A percentile compares a stretch with the other conserved stretches of the same genome.
Conservation (phyloP, 2,329 filamentous ascomycete species). For the Epichloe sylvatica region DNA sequence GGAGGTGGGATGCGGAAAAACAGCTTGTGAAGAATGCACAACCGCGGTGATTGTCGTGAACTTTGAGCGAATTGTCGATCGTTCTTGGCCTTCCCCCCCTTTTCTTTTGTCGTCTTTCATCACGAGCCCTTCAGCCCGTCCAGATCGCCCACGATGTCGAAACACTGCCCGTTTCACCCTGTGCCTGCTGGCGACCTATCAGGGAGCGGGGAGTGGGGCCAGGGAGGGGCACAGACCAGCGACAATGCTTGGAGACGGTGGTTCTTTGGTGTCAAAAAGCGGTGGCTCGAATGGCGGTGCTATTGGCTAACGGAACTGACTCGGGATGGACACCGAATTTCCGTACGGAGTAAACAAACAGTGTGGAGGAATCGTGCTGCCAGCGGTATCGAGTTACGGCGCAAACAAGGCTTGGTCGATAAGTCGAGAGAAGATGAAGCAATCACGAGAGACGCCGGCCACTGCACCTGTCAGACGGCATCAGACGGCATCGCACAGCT, state of each 20-base stretch:
- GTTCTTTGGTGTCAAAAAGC: not conserved
- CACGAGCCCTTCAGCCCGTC: not conserved
- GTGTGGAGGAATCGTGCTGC: too few species aligned
- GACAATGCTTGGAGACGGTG: not conserved
- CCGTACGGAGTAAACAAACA: too few species aligned
- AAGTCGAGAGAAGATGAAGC: not conserved
- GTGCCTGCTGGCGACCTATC: slow-evolving; percentile 9
- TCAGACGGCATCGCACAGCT: not conserved
- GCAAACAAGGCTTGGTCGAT: not conserved
- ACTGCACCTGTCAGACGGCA: not conserved
- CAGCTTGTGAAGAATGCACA: too few species aligned
- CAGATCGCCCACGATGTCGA: slow-evolving; percentile 8
- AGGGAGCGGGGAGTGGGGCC: not conserved
- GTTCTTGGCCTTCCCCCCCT: too few species aligned
- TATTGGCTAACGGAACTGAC: too few species aligned
- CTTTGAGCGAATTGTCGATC: too few species aligned
- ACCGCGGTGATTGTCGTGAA: too few species aligned
- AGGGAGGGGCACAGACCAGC: not conserved
- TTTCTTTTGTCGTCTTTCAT: not conserved
- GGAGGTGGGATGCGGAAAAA: too few species aligned
- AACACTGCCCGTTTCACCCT: slow-evolving; percentile 15
- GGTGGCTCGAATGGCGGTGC: not conserved
- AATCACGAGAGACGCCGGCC: not conserved
- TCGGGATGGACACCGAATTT: not conserved
- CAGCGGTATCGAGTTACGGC: too few species aligned